Conservation (phyloP, 164 flowering plant genomes). For the Umbilicus rupestris region DNA sequence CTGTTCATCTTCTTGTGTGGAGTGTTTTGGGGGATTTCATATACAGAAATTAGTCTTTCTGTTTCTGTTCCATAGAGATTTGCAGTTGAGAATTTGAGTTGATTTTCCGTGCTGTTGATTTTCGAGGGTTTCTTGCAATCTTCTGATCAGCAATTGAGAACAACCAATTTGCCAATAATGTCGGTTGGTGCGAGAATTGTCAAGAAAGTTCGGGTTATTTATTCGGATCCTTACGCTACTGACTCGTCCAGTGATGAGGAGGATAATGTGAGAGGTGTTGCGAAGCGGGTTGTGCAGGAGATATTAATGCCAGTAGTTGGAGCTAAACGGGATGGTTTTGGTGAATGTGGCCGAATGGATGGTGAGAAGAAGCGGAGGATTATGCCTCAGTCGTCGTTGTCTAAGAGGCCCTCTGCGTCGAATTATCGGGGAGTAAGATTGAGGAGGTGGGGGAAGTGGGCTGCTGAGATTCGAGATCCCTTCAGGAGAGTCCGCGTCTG, state of each 20-base stretch:
- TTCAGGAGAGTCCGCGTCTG: constrained; percentile 46
- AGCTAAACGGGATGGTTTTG: constrained; percentile 17
- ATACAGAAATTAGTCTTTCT: constrained; percentile 44
- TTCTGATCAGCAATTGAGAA: too few species aligned
- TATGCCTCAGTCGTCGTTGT: neutral
- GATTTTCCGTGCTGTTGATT: neutral
- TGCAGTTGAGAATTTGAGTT: neutral
- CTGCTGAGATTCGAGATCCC: constrained; percentile 91
- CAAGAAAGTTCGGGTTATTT: constrained; percentile 1
- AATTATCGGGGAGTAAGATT: constrained; percentile 66
- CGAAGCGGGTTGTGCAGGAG: constrained; percentile 5
- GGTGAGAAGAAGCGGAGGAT: constrained; percentile 13
- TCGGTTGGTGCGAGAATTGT: neutral
- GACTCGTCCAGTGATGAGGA: constrained; percentile 4
- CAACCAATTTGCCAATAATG: neutral
- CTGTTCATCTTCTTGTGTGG: neutral
- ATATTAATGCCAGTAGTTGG: neutral
- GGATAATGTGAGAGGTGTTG: neutral
- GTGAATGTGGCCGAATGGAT: constrained; percentile 18
- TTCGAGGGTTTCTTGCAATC: neutral
- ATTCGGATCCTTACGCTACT: constrained; percentile 8
- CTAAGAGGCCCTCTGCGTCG: constrained; percentile 10
- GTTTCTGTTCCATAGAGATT: constrained; percentile 49
- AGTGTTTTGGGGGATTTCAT: constrained; percentile 67
- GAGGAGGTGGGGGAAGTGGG: constrained; percentile 93